phyloP scores from a whole-genome alignment of 169 alveolate species.

The Plasmodium relictum region DNA sequence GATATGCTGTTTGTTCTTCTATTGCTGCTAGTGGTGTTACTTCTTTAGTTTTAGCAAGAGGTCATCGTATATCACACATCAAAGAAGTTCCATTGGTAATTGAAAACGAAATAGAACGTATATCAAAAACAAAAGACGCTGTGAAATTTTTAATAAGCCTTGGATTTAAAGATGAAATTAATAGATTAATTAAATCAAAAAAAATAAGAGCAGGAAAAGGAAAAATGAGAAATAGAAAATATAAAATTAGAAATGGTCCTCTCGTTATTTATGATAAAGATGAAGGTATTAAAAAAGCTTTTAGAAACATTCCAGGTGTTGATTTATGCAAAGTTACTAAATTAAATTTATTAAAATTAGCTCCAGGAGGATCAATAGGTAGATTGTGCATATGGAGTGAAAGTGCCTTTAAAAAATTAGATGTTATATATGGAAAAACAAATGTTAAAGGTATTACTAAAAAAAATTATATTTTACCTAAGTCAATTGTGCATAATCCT shows the following conservation, averaged over 20 bases:
- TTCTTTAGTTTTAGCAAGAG: conserved; percentile 98
- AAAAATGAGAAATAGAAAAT: conserved; percentile 96
- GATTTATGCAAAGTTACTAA: conserved; percentile 96
- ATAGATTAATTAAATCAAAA: conserved; percentile 85
- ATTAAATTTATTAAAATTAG: conserved; percentile 96
- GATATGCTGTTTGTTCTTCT: conserved; percentile 99
- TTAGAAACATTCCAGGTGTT: conserved; percentile 99
- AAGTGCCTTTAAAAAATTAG: conserved; percentile 95
- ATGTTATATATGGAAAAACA: conserved; percentile 64
- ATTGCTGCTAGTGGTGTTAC: conserved; percentile 98
- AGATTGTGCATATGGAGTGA: conserved; percentile 97
- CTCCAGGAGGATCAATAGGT: conserved; percentile 99
- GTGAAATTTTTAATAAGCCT: conserved; percentile 87
- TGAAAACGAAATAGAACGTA: conserved; percentile 87
- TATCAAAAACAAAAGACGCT: conserved; percentile 94
- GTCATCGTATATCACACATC: conserved; percentile 96
- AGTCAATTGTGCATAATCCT: conserved; percentile 78
- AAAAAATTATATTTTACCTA: conserved; percentile 93
- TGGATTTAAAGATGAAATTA: conserved; percentile 94
- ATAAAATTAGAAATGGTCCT: conserved; percentile 97
- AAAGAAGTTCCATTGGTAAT: conserved; percentile 98
- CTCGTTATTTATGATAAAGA: conserved; percentile 96
- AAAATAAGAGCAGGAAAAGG: conserved; percentile 96
- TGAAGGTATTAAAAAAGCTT: conserved; percentile 94
- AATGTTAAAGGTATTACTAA: conserved; percentile 20